A percentile compares a stretch with the other conserved stretches of the same genome.
Conservation (phyloP, 306 rosid species). For the Rubus parviflorus region DNA sequence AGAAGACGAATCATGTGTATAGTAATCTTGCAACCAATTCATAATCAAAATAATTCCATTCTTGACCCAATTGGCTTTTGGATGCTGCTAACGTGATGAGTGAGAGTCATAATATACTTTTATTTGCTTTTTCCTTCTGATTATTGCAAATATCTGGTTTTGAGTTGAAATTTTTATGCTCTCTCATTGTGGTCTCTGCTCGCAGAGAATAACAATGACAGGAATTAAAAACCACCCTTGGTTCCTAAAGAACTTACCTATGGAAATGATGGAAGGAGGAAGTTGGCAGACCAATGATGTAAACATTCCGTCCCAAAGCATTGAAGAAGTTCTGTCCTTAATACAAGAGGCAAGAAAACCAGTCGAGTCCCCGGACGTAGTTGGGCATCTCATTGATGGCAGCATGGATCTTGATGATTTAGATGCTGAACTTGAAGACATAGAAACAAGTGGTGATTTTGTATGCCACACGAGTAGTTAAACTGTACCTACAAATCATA, state of each 20-base stretch:
- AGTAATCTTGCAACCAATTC: neutral
- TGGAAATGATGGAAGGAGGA: slow-evolving; percentile 70
- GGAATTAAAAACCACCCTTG: slow-evolving; percentile 70
- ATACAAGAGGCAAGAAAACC: slow-evolving; percentile 68
- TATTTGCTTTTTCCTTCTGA: neutral
- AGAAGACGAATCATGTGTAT: neutral
- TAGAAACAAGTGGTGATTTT: slow-evolving; percentile 65
- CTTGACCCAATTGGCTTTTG: neutral
- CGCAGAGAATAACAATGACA: slow-evolving; percentile 78
- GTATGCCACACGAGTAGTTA: slow-evolving; percentile 43
- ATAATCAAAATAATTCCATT: neutral
- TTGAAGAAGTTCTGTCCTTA: slow-evolving; percentile 61
- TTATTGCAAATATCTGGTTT: neutral
- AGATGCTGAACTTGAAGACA: slow-evolving; percentile 61
- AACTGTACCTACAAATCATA: slow-evolving; percentile 12
- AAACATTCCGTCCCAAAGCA: slow-evolving; percentile 60
- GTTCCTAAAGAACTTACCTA: slow-evolving; percentile 72
- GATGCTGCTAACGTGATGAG: neutral
- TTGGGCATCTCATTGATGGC: slow-evolving; percentile 43
- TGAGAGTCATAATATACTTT: neutral
- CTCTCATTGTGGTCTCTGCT: slow-evolving; percentile 13
- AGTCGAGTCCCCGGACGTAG: slow-evolving; percentile 31
- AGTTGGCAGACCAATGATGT: slow-evolving; percentile 61
- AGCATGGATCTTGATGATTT: slow-evolving; percentile 78
- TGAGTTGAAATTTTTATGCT: neutral